Evolutionary conservation across 2,329 filamentous ascomycete species (phyloP).

Genomic region (Arthrobotrys conoides): DNA sequence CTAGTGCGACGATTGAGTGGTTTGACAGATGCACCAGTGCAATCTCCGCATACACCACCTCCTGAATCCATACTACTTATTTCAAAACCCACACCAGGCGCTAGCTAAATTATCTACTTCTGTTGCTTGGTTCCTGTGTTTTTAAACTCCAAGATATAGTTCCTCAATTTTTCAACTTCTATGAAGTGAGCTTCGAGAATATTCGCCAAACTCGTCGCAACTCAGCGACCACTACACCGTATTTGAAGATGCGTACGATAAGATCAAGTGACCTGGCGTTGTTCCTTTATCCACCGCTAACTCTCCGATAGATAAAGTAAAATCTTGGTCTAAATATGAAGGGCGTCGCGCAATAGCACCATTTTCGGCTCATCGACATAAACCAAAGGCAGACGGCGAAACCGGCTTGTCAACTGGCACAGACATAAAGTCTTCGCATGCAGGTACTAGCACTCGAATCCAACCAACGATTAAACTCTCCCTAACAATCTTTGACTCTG

Average conservation of each 20-base stretch:
- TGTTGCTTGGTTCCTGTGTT: no score
- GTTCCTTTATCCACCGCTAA: not conserved
- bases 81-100: no score
- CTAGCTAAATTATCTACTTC: no score
- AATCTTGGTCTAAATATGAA: constrained; percentile 56
- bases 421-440: constrained; percentile 30
- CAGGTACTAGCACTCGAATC: constrained; percentile 14
- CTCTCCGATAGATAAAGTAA: constrained; percentile 44
- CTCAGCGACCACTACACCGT: constrained; percentile 20
- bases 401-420: constrained; percentile 28
- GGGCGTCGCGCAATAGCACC: constrained; percentile 46
- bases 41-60: no score
- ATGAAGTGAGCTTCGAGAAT: not conserved
- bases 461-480: no score
- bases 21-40: not conserved
- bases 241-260: constrained; percentile 26
- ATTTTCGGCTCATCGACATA: constrained; percentile 51
- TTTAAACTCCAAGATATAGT: no score
- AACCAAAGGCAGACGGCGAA: constrained; percentile 36
- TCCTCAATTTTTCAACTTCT: no score
- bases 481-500: not conserved
- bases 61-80: no score
- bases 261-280: not conserved
- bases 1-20: constrained; percentile 16
- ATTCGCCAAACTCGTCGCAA: constrained; percentile 15